A percentile compares a stretch with the other conserved stretches of the same genome.
phyloP scores from a whole-genome alignment of 1,284 basidiomycete species.

The Irpex sp. region DNA sequence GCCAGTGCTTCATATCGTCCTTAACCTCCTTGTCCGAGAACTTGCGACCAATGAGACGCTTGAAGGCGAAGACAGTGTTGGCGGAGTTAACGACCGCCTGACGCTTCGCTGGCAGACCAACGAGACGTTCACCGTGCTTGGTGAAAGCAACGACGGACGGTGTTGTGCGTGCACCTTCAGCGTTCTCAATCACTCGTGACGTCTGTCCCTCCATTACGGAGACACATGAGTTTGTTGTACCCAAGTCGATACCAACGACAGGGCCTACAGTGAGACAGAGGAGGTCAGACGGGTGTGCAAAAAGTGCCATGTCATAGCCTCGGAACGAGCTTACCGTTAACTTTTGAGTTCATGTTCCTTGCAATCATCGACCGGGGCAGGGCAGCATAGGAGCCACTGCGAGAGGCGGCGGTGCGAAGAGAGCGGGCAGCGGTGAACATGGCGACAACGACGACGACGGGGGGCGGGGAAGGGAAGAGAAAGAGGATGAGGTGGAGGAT shows the following conservation, averaged over 20 bases:
- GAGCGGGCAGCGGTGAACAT: constrained; percentile 63
- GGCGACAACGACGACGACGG: neutral
- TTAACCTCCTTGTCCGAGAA: constrained; percentile 93
- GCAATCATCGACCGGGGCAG: constrained; percentile 68
- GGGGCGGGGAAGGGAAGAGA: neutral
- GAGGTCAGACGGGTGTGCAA: neutral
- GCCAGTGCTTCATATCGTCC: constrained; percentile 85
- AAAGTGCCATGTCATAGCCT: neutral
- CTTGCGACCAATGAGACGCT: constrained; percentile 94
- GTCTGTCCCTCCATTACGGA: constrained; percentile 95
- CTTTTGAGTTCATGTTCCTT: constrained; percentile 82
- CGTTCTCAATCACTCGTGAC: constrained; percentile 94
- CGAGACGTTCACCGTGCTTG: constrained; percentile 89
- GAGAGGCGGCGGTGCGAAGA: constrained; percentile 51
- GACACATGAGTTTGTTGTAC: constrained; percentile 91
- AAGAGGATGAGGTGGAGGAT: constrained; percentile 43
- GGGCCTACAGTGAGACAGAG: constrained; percentile 46
- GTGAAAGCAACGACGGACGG: constrained; percentile 99
- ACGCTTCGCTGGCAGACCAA: constrained; percentile 95
- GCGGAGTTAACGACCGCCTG: constrained; percentile 97
- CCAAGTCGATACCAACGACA: constrained; percentile 83
- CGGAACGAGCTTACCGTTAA: constrained; percentile 49
- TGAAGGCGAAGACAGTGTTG: constrained; percentile 95
- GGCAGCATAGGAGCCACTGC: constrained; percentile 62
- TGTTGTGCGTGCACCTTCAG: constrained; percentile 96